These are phyloP conservation scores for Urochloa ruziziensis DNA, from an alignment of 176 grass and related monocot genomes.

Conservation along the genomic window DNA sequence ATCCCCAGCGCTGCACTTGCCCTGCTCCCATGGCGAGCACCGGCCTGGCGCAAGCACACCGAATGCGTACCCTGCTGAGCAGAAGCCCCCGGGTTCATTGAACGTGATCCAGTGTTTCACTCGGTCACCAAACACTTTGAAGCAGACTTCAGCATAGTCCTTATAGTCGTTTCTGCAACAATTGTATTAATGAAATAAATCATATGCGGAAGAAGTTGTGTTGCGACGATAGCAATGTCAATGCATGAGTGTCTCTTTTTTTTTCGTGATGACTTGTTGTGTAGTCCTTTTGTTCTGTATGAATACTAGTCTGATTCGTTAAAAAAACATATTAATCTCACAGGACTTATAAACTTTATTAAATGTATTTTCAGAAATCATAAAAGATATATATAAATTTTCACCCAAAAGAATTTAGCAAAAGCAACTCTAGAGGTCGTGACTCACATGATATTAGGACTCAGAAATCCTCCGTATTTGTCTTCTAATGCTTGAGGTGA, in stretches of 20 bases:
- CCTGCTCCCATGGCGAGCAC: slow-evolving; percentile 48
- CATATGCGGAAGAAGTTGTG: background rate
- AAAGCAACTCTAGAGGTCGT: background rate
- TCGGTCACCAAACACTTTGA: slow-evolving; percentile 62
- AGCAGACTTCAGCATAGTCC: slow-evolving; percentile 57
- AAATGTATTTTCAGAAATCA: too few relatives aligned
- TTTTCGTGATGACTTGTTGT: background rate
- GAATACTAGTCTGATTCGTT: too few relatives aligned
- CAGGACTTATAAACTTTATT: background rate
- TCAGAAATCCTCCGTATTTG: slow-evolving; percentile 59
- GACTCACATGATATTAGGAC: slow-evolving; percentile 51
- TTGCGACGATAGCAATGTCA: background rate
- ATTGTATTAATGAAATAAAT: background rate
- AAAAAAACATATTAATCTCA: too few relatives aligned
- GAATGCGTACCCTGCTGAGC: background rate
- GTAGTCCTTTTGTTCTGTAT: background rate
- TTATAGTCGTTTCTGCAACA: slow-evolving; percentile 49
- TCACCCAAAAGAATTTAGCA: background rate
- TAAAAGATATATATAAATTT: background rate
- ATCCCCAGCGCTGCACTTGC: slow-evolving; percentile 42
- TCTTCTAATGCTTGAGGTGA: slow-evolving; percentile 56
- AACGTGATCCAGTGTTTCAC: slow-evolving; percentile 83
- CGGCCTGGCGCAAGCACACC: slow-evolving; percentile 23
- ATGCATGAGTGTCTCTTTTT: background rate
- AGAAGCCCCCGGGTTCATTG: slow-evolving; percentile 42